Conservation (phyloP, 192 early-diverging fungal genomes). For the Linderina pennispora region DNA sequence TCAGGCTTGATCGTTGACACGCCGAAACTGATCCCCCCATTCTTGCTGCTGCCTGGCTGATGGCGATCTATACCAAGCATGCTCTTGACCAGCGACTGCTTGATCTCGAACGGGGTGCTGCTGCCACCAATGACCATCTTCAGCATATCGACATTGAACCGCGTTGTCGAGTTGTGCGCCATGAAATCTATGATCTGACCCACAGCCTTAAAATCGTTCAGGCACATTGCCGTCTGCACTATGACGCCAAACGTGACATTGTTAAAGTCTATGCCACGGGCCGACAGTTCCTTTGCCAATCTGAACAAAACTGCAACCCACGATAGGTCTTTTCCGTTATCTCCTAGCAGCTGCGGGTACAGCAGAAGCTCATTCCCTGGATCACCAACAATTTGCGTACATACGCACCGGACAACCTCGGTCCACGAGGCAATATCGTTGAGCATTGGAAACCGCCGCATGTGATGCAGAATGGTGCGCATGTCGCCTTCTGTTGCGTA, state of each 20-base stretch:
- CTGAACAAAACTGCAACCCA: constrained; percentile 17
- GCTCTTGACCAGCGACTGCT: constrained; percentile 2
- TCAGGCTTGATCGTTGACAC: constrained; percentile 2
- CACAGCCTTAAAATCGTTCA: constrained; percentile 1
- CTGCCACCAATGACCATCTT: constrained; percentile 1
- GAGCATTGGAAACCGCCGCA: constrained; percentile 6
- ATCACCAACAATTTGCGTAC: constrained; percentile 1
- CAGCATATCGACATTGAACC: constrained; percentile 21
- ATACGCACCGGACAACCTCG: constrained; percentile 14
- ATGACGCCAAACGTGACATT: constrained; percentile 10
- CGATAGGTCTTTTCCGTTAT: background rate
- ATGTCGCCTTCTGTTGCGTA: constrained; percentile 17
- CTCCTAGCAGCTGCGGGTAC: background rate
- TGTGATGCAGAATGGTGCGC: constrained; percentile 10
- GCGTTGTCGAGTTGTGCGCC: constrained; percentile 1
- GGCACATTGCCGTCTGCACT: background rate
- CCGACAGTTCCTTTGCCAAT: background rate
- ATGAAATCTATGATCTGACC: constrained; percentile 1
- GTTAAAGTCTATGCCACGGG: constrained; percentile 3
- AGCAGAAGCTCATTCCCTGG: background rate
- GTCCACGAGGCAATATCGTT: constrained; percentile 23
- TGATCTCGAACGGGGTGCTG: background rate
- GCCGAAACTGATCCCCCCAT: no score
- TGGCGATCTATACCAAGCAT: background rate
- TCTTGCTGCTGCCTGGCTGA: background rate